phyloP scores from a whole-genome alignment of 495 filamentous ascomycete species.

The Jackrogersella minutella region DNA sequence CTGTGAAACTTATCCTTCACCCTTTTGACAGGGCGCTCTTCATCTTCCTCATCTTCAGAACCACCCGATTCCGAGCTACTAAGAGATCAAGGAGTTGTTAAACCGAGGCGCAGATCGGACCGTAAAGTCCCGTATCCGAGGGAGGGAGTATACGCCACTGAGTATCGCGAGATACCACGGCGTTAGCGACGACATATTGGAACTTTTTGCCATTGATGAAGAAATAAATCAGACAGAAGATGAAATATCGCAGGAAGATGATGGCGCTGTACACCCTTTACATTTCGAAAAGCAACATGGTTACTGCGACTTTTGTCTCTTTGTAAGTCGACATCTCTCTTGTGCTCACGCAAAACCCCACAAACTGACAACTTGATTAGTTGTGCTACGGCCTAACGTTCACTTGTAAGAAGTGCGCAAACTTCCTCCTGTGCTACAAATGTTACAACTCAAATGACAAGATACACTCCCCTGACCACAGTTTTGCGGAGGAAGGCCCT shows the following conservation, averaged over 20 bases:
- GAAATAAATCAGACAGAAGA: neutral
- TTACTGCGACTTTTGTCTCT: conserved; percentile 3
- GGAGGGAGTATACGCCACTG: conserved; percentile 13
- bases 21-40: neutral
- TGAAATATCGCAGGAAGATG: too few species aligned
- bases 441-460: conserved; percentile 4
- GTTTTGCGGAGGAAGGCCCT: neutral
- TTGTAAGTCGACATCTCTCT: neutral
- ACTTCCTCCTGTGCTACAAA: conserved; percentile 11
- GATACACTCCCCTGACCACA: neutral
- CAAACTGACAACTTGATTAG: neutral
- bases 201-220: neutral
- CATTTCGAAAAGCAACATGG: neutral
- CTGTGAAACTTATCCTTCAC: neutral
- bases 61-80: neutral
- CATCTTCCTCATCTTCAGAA: neutral
- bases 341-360: neutral
- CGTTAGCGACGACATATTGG: neutral
- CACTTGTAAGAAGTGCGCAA: neutral
- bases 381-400: neutral
- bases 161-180: conserved; percentile 7
- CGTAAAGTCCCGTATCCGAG: neutral
- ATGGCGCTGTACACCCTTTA: too few species aligned
- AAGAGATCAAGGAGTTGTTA: conserved; percentile 19
- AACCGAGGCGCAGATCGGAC: conserved; percentile 22